Base-by-base conservation (phyloP, 805 yeast species). In the Kodamaea sagamina region DNA sequence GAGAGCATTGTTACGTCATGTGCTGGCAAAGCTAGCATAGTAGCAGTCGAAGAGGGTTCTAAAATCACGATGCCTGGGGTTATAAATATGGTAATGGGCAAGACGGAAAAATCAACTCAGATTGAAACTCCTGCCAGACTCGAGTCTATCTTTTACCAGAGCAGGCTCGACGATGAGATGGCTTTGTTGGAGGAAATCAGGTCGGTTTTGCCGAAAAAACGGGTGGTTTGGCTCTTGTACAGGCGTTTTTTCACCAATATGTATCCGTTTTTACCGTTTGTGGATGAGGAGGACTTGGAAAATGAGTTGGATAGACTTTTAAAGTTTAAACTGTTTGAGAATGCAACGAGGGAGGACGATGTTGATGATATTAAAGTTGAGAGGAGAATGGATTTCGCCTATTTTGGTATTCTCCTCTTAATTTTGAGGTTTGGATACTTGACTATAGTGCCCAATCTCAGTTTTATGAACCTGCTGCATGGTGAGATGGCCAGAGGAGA, bases 251-350 rank as follows among this genome's bases (percentile, higher is more conserved):
- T 64, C 42, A 42, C 47, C 17, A 43, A 54, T n/a, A 49, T 63
- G 6, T 63, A 62, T 41, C 52, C 59, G 1, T 54, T 51, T 35
- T 46, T 60, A 44, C 68, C 69, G 0, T 54, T 55, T 26, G 37
- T 64, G 7, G 69, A 64, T 44, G 63, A 64, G 43, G 16, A 32
- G 9, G 57, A 49, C 8, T 55, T 64, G 18, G 55, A 51, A 32
- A 48, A 42, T 3, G 44, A 52, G 5, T 27, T 63, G 7, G 29
- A 43, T 15, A 49, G 34, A 24, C 46, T 63, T 13, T 40, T 64
- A 11, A 61, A 61, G n/a, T 38, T 51, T 10, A 34, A 29, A 6
- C 24, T 37, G 32, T 21, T 34, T 11, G 50, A 38, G 6, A 8
- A 32, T 15, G 37, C 42, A 2, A 11, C 10, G 1, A 34, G 26